Evolutionary conservation across 2,329 filamentous ascomycete genomes (phyloP), one percentile per base, ranked within the genome.

Genomic region (Botrytis paeoniae): DNA sequence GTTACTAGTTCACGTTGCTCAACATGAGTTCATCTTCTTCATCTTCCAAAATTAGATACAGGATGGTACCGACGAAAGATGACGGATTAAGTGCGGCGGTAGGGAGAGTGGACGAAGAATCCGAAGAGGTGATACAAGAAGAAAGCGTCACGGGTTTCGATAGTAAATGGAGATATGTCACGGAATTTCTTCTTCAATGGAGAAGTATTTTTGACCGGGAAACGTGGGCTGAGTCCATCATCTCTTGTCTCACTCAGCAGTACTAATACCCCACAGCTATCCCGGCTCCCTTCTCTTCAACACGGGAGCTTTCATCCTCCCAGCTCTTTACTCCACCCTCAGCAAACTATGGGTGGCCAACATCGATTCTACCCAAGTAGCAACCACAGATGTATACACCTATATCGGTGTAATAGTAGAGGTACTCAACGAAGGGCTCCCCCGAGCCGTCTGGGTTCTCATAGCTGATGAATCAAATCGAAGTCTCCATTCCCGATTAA

Each of bases 401-500:
- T 93, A 93, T 80, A 92, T 93, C 74, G 85, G 87, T 32, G 86
- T 89, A 0, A 84, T 93, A 0, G 87, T 86, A 1, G 89, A 93
- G 78, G 90, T 92, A 0, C 81, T 94, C 25, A 93, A 93, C 75
- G 91, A 94, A 79, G 91, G 91, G 0, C 86, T 94, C 0, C 91
- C 91, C 0, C 85, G 91, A 35, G 89, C 90, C 0, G 85, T 90
- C 0, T 94, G 89, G 88, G 84, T 90, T 9, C 86, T 92, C 73
- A 92, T 93, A 73, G 91, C 89, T 12, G 89, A 93, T 80, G 86
- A 85, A 41, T 81, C 87, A 0, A 88, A 86, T 0, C 85, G 89
- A 1, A 82, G 83, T 0, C 79, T 86, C 0, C 73, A 81, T 0
- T 83, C 87, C 22, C 85, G 91, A 0, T 81, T 93, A 1, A 82